Percentiles rank a stretch among this genome's conserved stretches.
Conservation (phyloP, 2,329 filamentous ascomycete species). For the Xylariaceae sp. region DNA sequence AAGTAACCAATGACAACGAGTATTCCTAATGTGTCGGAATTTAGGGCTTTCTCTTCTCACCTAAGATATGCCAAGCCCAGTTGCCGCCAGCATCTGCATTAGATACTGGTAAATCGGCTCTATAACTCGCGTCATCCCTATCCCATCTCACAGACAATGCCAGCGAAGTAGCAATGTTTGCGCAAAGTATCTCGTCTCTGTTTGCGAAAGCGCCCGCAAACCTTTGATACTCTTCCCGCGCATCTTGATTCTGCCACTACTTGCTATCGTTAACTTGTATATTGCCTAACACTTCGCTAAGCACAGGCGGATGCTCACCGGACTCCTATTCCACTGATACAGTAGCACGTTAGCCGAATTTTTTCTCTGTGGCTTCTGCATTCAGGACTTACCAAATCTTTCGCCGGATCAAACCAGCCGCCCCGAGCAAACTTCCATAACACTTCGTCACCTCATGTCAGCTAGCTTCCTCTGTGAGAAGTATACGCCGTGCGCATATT, state of each 20-base stretch:
- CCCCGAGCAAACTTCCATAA: neutral
- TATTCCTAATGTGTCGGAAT: neutral
- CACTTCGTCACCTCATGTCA: neutral
- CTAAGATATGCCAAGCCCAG: neutral
- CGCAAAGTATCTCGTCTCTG: neutral
- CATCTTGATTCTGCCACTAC: neutral
- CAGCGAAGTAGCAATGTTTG: neutral
- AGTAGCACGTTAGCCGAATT: neutral
- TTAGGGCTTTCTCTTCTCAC: neutral
- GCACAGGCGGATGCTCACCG: neutral
- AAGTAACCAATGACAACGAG: neutral
- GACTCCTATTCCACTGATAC: neutral
- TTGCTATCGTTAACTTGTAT: neutral
- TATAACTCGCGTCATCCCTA: neutral
- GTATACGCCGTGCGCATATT: neutral
- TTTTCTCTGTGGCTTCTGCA: neutral
- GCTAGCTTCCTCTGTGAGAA: neutral
- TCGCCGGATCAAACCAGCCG: neutral
- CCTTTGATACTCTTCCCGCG: neutral
- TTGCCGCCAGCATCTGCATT: neutral
- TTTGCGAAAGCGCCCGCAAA: neutral
- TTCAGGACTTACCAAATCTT: neutral
- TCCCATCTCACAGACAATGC: neutral
- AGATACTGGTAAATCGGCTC: neutral
- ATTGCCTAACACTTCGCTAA: neutral